Conservation (phyloP, 148 eudicot species). For the Nepenthes gracilis region DNA sequence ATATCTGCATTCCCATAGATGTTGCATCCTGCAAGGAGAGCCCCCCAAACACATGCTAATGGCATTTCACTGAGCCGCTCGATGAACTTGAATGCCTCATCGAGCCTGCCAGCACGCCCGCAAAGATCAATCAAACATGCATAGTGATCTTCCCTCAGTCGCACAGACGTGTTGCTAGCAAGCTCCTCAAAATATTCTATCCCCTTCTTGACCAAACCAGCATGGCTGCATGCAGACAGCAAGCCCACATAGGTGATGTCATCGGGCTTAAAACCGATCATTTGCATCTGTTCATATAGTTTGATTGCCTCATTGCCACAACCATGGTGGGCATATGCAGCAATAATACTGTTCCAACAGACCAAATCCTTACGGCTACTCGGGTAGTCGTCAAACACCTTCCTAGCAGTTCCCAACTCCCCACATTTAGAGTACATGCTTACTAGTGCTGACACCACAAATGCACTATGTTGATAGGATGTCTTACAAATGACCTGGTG, state of each 20-base stretch:
- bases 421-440: conserved; percentile 31
- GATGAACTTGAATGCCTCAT: conserved; percentile 25
- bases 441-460: conserved; percentile 21
- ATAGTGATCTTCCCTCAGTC: conserved; percentile 21
- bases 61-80: conserved; percentile 9
- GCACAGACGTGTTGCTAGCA: conserved; percentile 10
- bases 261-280: conserved; percentile 15
- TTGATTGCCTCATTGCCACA: conserved; percentile 18
- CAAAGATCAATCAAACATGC: conserved; percentile 28
- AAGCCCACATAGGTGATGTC: conserved; percentile 28
- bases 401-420: conserved; percentile 16
- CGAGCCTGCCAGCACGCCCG: conserved; percentile 26
- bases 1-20: conserved; percentile 5
- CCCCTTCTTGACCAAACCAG: conserved; percentile 26
- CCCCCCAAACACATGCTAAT: conserved; percentile 9
- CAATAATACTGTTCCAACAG: conserved; percentile 25
- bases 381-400: conserved; percentile 16
- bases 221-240: conserved; percentile 32
- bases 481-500: conserved; percentile 30
- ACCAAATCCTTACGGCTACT: conserved; percentile 18
- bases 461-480: conserved; percentile 11
- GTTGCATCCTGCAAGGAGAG: conserved; percentile 15
- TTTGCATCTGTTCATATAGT: conserved; percentile 21
- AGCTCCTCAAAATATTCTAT: conserved; percentile 19
- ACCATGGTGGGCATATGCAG: conserved; percentile 32